Evolutionary conservation across 306 rosid genomes (phyloP), one percentile per base, ranked within the genome.

Genomic region (Acacia acuminata): DNA sequence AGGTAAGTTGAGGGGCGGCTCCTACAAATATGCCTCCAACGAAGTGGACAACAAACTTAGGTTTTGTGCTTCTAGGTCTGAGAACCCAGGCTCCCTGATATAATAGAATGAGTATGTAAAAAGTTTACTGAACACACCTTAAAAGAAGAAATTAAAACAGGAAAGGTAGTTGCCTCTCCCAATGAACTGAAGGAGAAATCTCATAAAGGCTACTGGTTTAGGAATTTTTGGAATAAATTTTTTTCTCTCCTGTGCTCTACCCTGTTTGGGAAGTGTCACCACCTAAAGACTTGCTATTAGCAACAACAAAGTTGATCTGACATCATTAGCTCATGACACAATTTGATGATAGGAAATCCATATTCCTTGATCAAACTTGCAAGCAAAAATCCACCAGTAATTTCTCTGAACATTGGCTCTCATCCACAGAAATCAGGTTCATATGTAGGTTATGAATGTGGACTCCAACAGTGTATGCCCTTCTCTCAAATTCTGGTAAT

Each of bases 1-100:
- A 96, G 76, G 99, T 86, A 78, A 96, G 98, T 88, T 94, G 99
- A 82, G 99, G 99, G 19, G 99, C 98, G 66, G 98, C 99, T 77
- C 99, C 98, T 71, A 96, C 98, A 92, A 96, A 96, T 76, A 94
- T 88, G 45, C 99, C 99, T 66, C 99, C 99, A 20, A 96, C 84
- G 88, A 96, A 96, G 89, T 96, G 99, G 40, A 87, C 94, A 78
- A 94, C 98, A 8, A 68, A 90, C 83, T 86, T 90, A 27, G 99
- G 97, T 64, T 86, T 80, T 67, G 89, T 56, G 86, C 40, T 87
- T 86, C 82, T 91, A 8, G 98, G 99, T 87, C 88, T 87, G 78
- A 96, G 92, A 91, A 96, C 89, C 99, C 99, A 96, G 65, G 99
- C 88, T 85, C 99, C 99, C 98, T 96, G 86, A 76, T 53, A 89